Evolutionary conservation across 1,139 yeast species (phyloP).

Genomic region (Suhomyces bolitotheri): DNA sequence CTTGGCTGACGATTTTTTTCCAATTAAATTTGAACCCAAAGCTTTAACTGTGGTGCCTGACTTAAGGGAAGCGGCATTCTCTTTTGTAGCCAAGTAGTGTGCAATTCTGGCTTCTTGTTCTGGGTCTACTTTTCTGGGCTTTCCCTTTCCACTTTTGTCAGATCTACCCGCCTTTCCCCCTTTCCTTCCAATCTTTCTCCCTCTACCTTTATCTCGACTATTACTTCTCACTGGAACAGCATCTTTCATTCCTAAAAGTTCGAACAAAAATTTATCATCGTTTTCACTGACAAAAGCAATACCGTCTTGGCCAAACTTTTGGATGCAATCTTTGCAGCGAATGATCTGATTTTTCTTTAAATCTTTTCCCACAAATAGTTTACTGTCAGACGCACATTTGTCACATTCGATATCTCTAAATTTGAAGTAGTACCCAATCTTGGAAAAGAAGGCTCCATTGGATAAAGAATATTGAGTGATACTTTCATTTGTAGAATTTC

Average conservation of each 20-base stretch:
- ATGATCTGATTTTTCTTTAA: slow-evolving; percentile 26
- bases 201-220: slow-evolving; percentile 19
- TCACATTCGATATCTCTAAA: slow-evolving; percentile 54
- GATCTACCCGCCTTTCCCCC: slow-evolving; percentile 24
- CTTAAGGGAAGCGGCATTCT: slow-evolving; percentile 35
- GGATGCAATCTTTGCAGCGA: slow-evolving; percentile 45
- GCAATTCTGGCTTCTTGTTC: slow-evolving; percentile 43
- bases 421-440: slow-evolving; percentile 46
- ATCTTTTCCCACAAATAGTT: slow-evolving; percentile 38
- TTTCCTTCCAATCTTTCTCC: slow-evolving; percentile 28
- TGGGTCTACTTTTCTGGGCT: slow-evolving; percentile 30
- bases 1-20: slow-evolving; percentile 5
- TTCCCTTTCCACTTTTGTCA: slow-evolving; percentile 2
- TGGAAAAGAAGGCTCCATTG: slow-evolving; percentile 56
- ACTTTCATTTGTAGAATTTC: slow-evolving; percentile 46
- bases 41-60: slow-evolving; percentile 47
- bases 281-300: slow-evolving; percentile 43
- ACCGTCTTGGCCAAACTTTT: slow-evolving; percentile 21
- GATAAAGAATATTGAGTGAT: slow-evolving; percentile 52
- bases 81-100: slow-evolving; percentile 37
- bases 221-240: slow-evolving; percentile 22
- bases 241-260: slow-evolving; percentile 53
- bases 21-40: slow-evolving; percentile 27
- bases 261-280: slow-evolving; percentile 49
- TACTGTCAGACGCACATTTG: slow-evolving; percentile 42